Conservation (phyloP, 495 filamentous ascomycete species). For the Choiromyces venosus region DNA sequence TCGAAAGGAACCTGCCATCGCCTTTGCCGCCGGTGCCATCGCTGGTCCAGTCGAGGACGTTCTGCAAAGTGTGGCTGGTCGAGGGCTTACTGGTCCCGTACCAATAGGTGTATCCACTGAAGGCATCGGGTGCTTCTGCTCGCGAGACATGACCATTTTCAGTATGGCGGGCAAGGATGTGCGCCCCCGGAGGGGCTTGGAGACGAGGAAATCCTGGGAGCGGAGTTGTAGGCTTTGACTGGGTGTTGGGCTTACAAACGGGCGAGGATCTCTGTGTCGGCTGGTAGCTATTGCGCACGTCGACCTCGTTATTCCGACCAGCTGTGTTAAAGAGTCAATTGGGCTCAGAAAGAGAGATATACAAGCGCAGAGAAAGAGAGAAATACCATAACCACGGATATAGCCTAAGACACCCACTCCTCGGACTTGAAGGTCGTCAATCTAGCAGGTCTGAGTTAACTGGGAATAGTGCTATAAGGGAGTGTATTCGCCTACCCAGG, state of each 20-base stretch:
- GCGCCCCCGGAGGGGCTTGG: slow-evolving; percentile 27
- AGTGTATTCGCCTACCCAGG: not conserved
- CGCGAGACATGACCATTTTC: slow-evolving; percentile 33
- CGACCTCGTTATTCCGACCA: slow-evolving; percentile 14
- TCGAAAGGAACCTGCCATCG: slow-evolving; percentile 14
- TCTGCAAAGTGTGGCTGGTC: slow-evolving; percentile 6
- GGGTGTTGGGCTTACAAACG: slow-evolving; percentile 18
- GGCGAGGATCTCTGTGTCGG: slow-evolving; percentile 4
- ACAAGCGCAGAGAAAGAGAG: not conserved
- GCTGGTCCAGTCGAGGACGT: slow-evolving; percentile 23
- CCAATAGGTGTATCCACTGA: slow-evolving; percentile 30
- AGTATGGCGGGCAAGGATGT: slow-evolving; percentile 19
- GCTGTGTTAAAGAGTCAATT: slow-evolving; percentile 7
- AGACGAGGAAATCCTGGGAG: slow-evolving; percentile 14
- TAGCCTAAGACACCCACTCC: slow-evolving; percentile 16
- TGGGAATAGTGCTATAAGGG: not conserved
- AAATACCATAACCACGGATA: slow-evolving; percentile 22
- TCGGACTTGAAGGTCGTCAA: slow-evolving; percentile 20
- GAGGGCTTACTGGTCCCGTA: slow-evolving; percentile 25
- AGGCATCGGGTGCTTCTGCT: slow-evolving; percentile 8
- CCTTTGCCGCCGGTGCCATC: slow-evolving; percentile 12
- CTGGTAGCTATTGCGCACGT: slow-evolving; percentile 18
- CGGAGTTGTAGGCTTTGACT: slow-evolving; percentile 8
- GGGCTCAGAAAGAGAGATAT: not conserved
- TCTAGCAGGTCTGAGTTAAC: not conserved